Evolutionary conservation across 169 alveolate genomes (phyloP).

Genomic region (Plasmodium cynomolgi): DNA sequence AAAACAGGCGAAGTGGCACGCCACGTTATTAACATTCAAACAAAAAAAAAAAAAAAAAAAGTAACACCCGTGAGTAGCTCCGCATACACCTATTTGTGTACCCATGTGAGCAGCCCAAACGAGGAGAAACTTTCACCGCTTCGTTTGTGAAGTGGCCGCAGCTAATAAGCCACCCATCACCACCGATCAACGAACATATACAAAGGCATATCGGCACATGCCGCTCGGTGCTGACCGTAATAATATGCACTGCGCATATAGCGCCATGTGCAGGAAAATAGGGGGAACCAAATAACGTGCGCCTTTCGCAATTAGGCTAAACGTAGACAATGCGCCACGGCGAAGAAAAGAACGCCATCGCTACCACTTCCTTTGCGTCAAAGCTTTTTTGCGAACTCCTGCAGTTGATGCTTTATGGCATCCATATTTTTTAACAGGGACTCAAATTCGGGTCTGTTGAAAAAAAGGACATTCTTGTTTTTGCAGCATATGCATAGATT

Average conservation of each 20-base stretch:
- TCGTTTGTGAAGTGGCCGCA: background rate
- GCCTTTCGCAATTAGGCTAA: background rate
- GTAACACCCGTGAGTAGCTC: background rate
- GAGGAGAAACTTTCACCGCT: background rate
- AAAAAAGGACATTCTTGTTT: conserved; percentile 40
- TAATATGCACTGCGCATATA: background rate
- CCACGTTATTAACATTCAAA: background rate
- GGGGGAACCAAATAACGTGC: background rate
- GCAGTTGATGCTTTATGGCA: conserved; percentile 36
- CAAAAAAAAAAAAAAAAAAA: background rate
- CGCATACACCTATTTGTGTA: background rate
- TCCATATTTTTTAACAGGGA: conserved; percentile 59
- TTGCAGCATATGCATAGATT: conserved; percentile 72
- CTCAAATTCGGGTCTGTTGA: conserved; percentile 63
- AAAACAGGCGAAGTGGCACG: background rate
- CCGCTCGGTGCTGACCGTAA: background rate
- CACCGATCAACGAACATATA: background rate
- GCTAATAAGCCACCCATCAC: background rate
- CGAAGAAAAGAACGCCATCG: background rate
- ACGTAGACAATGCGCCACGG: background rate
- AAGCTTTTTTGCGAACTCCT: conserved; percentile 67
- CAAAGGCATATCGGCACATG: background rate
- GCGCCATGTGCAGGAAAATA: background rate
- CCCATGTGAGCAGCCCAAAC: background rate
- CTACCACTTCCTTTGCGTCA: background rate